Evolutionary conservation across 306 rosid genomes (phyloP), one percentile per base, ranked within the genome.

Genomic region (Neltuma alba): DNA sequence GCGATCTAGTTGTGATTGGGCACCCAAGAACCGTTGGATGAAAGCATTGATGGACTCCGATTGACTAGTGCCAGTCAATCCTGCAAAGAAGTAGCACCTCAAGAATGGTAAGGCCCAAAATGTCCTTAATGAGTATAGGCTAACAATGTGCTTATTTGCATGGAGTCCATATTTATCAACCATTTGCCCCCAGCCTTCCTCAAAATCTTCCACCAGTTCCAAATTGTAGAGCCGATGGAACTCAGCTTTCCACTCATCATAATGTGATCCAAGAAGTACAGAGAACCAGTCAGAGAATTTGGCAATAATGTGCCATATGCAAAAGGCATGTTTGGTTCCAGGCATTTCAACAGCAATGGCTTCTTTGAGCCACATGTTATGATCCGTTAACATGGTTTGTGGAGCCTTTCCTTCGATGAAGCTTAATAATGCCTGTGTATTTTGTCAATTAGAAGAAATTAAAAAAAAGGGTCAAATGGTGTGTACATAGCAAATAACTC

Each of bases 271-370:
- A 62, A 93, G 94, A 50, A 83, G 87, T 44, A 87, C 62, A 76
- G 91, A 93, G 86, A 91, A 90, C 97, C 98, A 91, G 76, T 91
- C 96, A 61, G 94, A 91, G 86, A 93, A 93, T 82, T 90, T 93
- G 3, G 93, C 87, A 70, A 89, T 78, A 48, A 93, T 89, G 78
- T 91, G 92, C 97, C 94, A 93, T 79, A 91, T 83, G 86, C 97
- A 91, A 83, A 93, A 93, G 79, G 92, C 94, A 28, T 91, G 94
- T 66, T 86, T 88, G 27, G 91, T 87, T 76, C 86, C 91, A 41
- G 93, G 92, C 91, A 89, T 79, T 87, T 85, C 94, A 45, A 77
- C 85, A 71, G 91, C 87, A 77, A 93, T 85, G 74, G 97, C 93
- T 76, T 90, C 98, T 86, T 93, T 93, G 81, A 91, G 94, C 98